Percentiles rank a stretch among this genome's conserved stretches.
Conservation (phyloP, 192 early-diverging fungal genomes). For the Podila clonocystis region DNA sequence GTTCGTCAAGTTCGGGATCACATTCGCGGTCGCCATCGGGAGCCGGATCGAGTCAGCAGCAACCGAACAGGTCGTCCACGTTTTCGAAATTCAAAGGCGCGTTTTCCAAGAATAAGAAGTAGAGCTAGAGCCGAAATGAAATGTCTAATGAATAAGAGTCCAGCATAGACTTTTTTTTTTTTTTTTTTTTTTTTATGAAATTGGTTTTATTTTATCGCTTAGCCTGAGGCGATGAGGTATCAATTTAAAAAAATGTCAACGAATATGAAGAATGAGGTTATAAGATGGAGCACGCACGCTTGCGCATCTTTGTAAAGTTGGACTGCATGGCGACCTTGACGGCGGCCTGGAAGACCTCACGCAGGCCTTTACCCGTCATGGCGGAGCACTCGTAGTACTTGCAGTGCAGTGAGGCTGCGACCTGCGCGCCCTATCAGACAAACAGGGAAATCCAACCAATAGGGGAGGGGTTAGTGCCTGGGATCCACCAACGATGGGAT, state of each 20-base stretch:
- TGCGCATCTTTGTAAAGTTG: constrained; percentile 52
- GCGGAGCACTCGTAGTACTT: constrained; percentile 65
- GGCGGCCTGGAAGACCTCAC: constrained; percentile 60
- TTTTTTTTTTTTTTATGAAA: too few species aligned
- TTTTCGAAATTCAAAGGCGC: too few species aligned
- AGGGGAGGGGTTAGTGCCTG: neutral
- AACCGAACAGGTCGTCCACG: too few species aligned
- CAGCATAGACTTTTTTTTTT: too few species aligned
- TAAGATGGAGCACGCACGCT: constrained; percentile 48
- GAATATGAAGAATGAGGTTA: too few species aligned
- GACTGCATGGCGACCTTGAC: constrained; percentile 54
- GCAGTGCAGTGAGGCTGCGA: constrained; percentile 56
- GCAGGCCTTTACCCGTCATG: constrained; percentile 52
- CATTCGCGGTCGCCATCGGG: neutral
- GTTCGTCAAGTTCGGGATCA: neutral
- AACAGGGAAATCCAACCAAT: constrained; percentile 1
- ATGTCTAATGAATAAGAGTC: too few species aligned
- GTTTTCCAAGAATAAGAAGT: too few species aligned
- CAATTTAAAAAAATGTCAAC: neutral
- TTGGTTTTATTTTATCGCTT: too few species aligned
- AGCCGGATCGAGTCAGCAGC: too few species aligned
- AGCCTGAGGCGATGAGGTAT: too few species aligned
- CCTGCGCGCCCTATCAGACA: constrained; percentile 47
- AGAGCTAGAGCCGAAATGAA: too few species aligned
- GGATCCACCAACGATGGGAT: too few species aligned